phyloP scores from a whole-genome alignment of 2,329 filamentous ascomycete species.

The Alternaria arborescens region DNA sequence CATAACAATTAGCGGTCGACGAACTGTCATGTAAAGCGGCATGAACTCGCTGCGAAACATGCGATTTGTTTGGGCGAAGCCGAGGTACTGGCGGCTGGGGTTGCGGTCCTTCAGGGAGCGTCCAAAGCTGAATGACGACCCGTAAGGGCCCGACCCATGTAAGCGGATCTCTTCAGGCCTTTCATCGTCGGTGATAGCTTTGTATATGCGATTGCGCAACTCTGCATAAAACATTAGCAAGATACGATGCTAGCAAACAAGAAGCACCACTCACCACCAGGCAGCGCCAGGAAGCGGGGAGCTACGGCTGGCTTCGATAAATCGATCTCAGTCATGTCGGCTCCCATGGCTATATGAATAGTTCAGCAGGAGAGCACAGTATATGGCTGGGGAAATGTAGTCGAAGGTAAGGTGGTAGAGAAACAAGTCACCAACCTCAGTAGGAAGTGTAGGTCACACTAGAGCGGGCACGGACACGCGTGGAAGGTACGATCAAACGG shows the following conservation, averaged over 20 bases:
- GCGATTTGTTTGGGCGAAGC: rapidly evolving
- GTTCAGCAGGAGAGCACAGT: no score
- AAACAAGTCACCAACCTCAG: background rate
- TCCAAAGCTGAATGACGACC: no score
- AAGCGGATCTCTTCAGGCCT: rapidly evolving
- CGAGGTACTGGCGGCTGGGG: background rate
- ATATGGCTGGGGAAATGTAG: background rate
- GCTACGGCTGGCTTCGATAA: no score
- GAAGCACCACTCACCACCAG: background rate
- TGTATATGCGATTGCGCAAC: background rate
- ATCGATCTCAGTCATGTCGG: no score
- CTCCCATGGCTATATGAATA: no score
- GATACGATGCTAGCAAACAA: background rate
- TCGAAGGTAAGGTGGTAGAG: background rate
- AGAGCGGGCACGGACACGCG: background rate
- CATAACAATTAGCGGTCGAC: rapidly evolving
- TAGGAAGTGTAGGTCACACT: background rate
- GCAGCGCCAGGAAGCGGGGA: no score
- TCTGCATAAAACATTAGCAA: background rate
- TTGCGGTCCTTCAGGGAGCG: background rate
- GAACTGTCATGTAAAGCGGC: background rate
- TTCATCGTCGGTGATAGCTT: background rate
- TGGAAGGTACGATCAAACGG: background rate
- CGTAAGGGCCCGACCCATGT: no score
- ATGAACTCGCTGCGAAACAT: background rate